A percentile compares a stretch with the other conserved stretches of the same genome.
These are phyloP conservation scores for Tricholoma sp. DNA, from an alignment of 768 basidiomycete genomes.

Conservation along the genomic window DNA sequence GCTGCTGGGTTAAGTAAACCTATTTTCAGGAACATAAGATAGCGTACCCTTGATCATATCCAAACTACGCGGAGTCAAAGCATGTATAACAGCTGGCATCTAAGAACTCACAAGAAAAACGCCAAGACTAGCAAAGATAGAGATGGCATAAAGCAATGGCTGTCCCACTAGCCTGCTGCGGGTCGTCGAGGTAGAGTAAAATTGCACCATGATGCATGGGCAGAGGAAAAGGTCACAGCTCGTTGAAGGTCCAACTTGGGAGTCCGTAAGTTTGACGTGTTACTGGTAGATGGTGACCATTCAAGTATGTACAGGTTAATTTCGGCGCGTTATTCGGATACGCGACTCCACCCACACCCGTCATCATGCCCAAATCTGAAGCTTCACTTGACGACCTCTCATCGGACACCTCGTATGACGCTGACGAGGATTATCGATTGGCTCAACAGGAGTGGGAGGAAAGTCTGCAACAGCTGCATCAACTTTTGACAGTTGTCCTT, in stretches of 20 bases:
- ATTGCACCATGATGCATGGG: conserved; percentile 53
- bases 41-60: conserved; percentile 80
- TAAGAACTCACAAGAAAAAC: conserved; percentile 70
- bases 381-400: conserved; percentile 58
- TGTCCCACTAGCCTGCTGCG: conserved; percentile 67
- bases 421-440: conserved; percentile 66
- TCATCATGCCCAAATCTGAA: conserved; percentile 57
- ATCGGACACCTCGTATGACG: conserved; percentile 50
- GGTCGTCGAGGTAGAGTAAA: conserved; percentile 21
- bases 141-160: conserved; percentile 73
- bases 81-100: neutral
- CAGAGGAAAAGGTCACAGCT: conserved; percentile 6
- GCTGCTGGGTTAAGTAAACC: conserved; percentile 29
- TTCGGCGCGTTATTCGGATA: conserved; percentile 9
- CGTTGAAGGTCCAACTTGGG: neutral
- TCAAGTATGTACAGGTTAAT: too few relatives aligned
- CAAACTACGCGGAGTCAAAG: conserved; percentile 45
- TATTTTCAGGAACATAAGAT: conserved; percentile 10
- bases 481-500: conserved; percentile 74
- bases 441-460: conserved; percentile 95
- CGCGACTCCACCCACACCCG: conserved; percentile 12
- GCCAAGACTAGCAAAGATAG: conserved; percentile 77
- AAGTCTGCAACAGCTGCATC: conserved; percentile 76
- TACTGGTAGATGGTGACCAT: neutral
- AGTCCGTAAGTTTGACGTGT: neutral